These are phyloP conservation scores for Colletotrichum simmondsii DNA, from an alignment of 2,329 filamentous ascomycete genomes.

Conservation along the genomic window DNA sequence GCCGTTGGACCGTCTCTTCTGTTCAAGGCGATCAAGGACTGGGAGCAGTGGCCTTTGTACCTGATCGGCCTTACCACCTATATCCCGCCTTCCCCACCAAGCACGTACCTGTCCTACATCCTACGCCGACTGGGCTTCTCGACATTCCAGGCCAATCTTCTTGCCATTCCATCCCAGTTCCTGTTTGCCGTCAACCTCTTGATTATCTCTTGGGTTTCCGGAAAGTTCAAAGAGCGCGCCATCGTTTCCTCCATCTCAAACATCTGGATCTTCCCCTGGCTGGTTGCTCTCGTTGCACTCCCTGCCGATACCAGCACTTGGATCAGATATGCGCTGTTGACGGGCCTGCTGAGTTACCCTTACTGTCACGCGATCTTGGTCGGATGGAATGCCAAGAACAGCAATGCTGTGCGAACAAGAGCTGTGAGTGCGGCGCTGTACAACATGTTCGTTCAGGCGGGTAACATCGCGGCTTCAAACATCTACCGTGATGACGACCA, in stretches of 20 bases:
- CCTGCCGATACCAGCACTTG: constrained; percentile 50
- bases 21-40: constrained; percentile 65
- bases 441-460: constrained; percentile 58
- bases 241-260: constrained; percentile 57
- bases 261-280: constrained; percentile 61
- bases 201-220: constrained; percentile 56
- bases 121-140: constrained; percentile 55
- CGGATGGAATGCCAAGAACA: constrained; percentile 58
- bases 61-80: constrained; percentile 61
- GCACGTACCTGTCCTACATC: constrained; percentile 57
- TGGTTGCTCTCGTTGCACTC: constrained; percentile 55
- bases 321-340: constrained; percentile 52
- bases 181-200: constrained; percentile 59
- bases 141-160: constrained; percentile 57
- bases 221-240: constrained; percentile 55
- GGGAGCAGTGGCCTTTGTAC: constrained; percentile 70
- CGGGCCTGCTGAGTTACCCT: constrained; percentile 56
- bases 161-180: constrained; percentile 57
- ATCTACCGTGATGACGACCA: constrained; percentile 67
- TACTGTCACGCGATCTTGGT: constrained; percentile 61
- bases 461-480: constrained; percentile 56
- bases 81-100: constrained; percentile 54
- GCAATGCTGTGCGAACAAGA: constrained; percentile 59
- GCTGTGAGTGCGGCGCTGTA: constrained; percentile 60
- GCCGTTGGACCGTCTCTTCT: constrained; percentile 57